Percentiles rank a stretch among this genome's conserved stretches.
phyloP scores from a whole-genome alignment of 202 grass and related monocot genomes.

The Panicum hallii region DNA sequence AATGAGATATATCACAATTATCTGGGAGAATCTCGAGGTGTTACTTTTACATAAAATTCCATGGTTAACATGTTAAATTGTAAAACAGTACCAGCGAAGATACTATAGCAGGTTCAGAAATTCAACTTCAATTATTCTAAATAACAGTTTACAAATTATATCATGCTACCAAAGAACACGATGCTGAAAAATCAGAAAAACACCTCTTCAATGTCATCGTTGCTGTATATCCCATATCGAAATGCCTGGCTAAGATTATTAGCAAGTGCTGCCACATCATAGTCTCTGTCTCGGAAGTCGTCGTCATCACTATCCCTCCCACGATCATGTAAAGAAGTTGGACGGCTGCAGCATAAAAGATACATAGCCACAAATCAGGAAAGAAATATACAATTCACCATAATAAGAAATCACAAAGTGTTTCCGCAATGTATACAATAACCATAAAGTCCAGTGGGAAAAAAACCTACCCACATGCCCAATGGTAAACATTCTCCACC shows the following conservation, averaged over 20 bases:
- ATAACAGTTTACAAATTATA: not conserved
- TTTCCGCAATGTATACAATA: constrained; percentile 24
- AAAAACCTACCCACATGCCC: constrained; percentile 71
- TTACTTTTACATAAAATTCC: not conserved
- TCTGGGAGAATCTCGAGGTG: constrained; percentile 9
- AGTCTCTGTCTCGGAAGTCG: constrained; percentile 82
- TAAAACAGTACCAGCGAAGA: constrained; percentile 6
- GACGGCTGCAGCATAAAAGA: constrained; percentile 65
- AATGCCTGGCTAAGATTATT: constrained; percentile 91
- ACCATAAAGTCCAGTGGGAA: not conserved
- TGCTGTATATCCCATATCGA: constrained; percentile 83
- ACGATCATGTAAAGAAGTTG: constrained; percentile 76
- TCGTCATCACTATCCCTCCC: constrained; percentile 90
- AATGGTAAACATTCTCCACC: constrained; percentile 81
- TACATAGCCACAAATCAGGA: constrained; percentile 1
- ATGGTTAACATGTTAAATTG: not conserved
- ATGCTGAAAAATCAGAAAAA: constrained; percentile 26
- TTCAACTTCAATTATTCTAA: not conserved
- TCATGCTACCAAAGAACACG: not conserved
- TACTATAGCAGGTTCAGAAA: not conserved
- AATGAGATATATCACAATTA: not conserved
- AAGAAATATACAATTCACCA: constrained; percentile 8
- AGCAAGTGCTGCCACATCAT: constrained; percentile 86
- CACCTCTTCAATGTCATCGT: constrained; percentile 91
- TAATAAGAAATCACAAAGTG: constrained; percentile 8